Evolutionary conservation across 176 grass and related monocot genomes (phyloP).

Genomic region (Poa pratensis): DNA sequence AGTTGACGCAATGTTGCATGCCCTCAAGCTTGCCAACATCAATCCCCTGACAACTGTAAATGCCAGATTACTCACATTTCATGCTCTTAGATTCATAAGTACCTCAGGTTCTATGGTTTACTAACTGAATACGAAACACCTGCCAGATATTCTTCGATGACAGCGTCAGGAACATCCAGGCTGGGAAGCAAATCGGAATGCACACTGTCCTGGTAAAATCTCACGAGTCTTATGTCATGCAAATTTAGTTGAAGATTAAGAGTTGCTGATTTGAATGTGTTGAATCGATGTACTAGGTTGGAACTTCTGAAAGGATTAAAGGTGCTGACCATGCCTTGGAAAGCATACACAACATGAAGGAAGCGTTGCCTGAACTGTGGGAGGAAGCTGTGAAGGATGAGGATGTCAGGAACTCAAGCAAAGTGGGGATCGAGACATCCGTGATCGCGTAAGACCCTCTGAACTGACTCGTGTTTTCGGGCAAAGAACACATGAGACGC

Average conservation of each 20-base stretch:
- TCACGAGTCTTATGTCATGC: neutral
- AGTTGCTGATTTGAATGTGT: neutral
- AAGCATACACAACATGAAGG: constrained; percentile 86
- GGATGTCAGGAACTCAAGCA: constrained; percentile 66
- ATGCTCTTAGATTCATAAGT: neutral
- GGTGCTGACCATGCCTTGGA: constrained; percentile 86
- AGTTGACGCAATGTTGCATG: constrained; percentile 70
- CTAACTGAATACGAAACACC: neutral
- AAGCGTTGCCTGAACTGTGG: constrained; percentile 85
- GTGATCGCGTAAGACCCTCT: constrained; percentile 57
- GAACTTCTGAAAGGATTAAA: constrained; percentile 66
- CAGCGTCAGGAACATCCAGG: constrained; percentile 76
- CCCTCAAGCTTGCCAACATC: constrained; percentile 66
- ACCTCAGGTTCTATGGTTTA: neutral
- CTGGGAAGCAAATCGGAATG: constrained; percentile 72
- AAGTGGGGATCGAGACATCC: constrained; percentile 68
- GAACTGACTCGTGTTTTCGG: neutral
- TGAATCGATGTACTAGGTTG: constrained; percentile 58
- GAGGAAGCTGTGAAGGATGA: constrained; percentile 73
- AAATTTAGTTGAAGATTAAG: rapidly evolving
- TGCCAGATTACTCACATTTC: neutral
- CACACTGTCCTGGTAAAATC: constrained; percentile 58
- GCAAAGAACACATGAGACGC: neutral
- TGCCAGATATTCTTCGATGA: constrained; percentile 94
- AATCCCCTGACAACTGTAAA: constrained; percentile 79